Evolutionary conservation across 495 filamentous ascomycete genomes (phyloP).

Genomic region (Terfezia claveryi): DNA sequence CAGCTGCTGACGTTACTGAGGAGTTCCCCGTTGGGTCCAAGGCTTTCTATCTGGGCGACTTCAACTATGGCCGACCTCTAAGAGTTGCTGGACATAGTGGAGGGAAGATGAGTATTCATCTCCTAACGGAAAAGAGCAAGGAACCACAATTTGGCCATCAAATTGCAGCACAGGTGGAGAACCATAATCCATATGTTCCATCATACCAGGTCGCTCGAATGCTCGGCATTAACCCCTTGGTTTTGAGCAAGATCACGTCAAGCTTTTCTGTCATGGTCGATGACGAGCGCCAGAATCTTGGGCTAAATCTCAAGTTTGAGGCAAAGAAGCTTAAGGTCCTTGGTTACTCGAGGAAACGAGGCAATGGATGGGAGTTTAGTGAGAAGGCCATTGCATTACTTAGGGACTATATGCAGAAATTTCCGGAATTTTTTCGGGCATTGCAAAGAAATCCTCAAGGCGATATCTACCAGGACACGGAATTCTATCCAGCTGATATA

Average conservation of each 20-base stretch:
- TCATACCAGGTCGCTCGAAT: conserved; percentile 68
- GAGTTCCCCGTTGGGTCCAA: conserved; percentile 67
- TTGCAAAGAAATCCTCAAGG: conserved; percentile 55
- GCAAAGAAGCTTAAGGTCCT: conserved; percentile 85
- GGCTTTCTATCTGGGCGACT: conserved; percentile 93
- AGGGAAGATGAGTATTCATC: conserved; percentile 52
- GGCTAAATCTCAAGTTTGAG: conserved; percentile 93
- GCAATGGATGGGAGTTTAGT: conserved; percentile 87
- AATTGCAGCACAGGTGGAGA: conserved; percentile 45
- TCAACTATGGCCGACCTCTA: conserved; percentile 73
- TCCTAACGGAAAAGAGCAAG: conserved; percentile 31
- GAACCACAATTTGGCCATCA: conserved; percentile 63
- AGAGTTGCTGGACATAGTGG: conserved; percentile 54
- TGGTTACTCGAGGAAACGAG: conserved; percentile 71
- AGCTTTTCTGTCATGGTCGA: conserved; percentile 70
- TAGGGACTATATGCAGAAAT: conserved; percentile 70
- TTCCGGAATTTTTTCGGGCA: conserved; percentile 82
- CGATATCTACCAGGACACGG: conserved; percentile 54
- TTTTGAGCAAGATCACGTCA: conserved; percentile 86
- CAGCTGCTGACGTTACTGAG: conserved; percentile 64
- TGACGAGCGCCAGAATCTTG: conserved; percentile 58
- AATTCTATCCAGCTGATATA: conserved; percentile 56
- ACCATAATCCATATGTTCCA: conserved; percentile 50
- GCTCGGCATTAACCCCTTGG: conserved; percentile 60
- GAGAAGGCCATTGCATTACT: conserved; percentile 60